Percentiles rank a stretch among this genome's conserved stretches.
These are phyloP conservation scores for Marasmius oreades DNA, from an alignment of 1,284 basidiomycete species.

Conservation along the genomic window DNA sequence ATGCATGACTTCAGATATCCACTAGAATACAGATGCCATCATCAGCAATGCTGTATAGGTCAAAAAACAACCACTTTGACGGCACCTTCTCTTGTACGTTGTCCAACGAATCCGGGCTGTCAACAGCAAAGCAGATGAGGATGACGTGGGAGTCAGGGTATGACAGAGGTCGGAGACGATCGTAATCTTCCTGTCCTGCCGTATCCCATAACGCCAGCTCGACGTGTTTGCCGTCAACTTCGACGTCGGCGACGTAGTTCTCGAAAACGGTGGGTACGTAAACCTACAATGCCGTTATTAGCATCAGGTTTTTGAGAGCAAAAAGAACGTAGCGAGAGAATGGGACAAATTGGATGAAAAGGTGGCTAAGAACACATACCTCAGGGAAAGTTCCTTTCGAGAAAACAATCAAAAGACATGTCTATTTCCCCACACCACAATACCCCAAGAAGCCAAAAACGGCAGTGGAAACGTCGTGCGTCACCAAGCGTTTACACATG, in stretches of 20 bases:
- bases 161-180: slow-evolving; percentile 74
- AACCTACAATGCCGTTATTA: slow-evolving; percentile 47
- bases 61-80: slow-evolving; percentile 21
- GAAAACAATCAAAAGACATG: slow-evolving; percentile 83
- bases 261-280: slow-evolving; percentile 94
- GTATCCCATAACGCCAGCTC: slow-evolving; percentile 96
- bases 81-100: slow-evolving; percentile 93
- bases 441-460: slow-evolving; percentile 5
- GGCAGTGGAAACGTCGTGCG: neutral
- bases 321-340: neutral
- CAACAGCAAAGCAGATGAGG: slow-evolving; percentile 91
- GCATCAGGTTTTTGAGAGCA: too few species aligned
- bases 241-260: slow-evolving; percentile 83
- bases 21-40: slow-evolving; percentile 41
- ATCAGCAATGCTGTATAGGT: slow-evolving; percentile 1
- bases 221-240: slow-evolving; percentile 89
- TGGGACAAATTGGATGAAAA: slow-evolving; percentile 2
- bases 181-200: slow-evolving; percentile 88
- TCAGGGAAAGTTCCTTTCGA: slow-evolving; percentile 93
- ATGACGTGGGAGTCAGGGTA: slow-evolving; percentile 94
- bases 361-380: slow-evolving; percentile 39
- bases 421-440: slow-evolving; percentile 34
- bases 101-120: slow-evolving; percentile 89
- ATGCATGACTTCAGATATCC: slow-evolving; percentile 93
- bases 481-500: neutral